These are phyloP conservation scores for Peronospora tabacina DNA, from an alignment of 352 stramenopile genomes.

Conservation along the genomic window DNA sequence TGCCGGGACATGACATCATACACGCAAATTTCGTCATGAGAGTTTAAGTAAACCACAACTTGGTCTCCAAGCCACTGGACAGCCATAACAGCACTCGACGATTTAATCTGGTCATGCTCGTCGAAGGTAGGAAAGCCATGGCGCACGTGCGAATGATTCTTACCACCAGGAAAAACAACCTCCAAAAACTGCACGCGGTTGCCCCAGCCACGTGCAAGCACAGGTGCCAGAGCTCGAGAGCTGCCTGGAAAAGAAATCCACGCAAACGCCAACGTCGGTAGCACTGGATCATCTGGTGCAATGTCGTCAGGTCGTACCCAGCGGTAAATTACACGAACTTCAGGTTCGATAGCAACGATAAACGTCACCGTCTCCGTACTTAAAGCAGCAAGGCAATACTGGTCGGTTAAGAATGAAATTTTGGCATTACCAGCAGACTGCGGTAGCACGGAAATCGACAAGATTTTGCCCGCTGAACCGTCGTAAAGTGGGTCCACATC, in stretches of 20 bases:
- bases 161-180: slow-evolving; percentile 68
- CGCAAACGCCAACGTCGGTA: slow-evolving; percentile 92
- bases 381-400: slow-evolving; percentile 74
- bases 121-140: slow-evolving; percentile 92
- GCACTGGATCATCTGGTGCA: slow-evolving; percentile 53
- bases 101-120: slow-evolving; percentile 90
- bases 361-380: slow-evolving; percentile 92
- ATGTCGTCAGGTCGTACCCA: slow-evolving; percentile 86
- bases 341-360: slow-evolving; percentile 91
- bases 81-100: slow-evolving; percentile 84
- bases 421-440: slow-evolving; percentile 78
- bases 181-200: slow-evolving; percentile 91
- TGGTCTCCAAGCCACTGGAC: slow-evolving; percentile 95
- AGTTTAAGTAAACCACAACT: slow-evolving; percentile 91
- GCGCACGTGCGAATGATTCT: slow-evolving; percentile 63
- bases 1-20: slow-evolving; percentile 95
- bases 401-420: slow-evolving; percentile 77
- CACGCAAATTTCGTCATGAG: slow-evolving; percentile 93
- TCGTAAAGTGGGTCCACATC: slow-evolving; percentile 94
- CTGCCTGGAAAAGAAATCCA: slow-evolving; percentile 88
- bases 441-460: slow-evolving; percentile 73
- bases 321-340: slow-evolving; percentile 90
- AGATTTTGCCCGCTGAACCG: slow-evolving; percentile 86
- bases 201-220: slow-evolving; percentile 91
- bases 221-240: slow-evolving; percentile 72